Percentiles rank a stretch among this genome's conserved stretches.
phyloP scores from a whole-genome alignment of 305 asterid species.

The Ajuga reptans region DNA sequence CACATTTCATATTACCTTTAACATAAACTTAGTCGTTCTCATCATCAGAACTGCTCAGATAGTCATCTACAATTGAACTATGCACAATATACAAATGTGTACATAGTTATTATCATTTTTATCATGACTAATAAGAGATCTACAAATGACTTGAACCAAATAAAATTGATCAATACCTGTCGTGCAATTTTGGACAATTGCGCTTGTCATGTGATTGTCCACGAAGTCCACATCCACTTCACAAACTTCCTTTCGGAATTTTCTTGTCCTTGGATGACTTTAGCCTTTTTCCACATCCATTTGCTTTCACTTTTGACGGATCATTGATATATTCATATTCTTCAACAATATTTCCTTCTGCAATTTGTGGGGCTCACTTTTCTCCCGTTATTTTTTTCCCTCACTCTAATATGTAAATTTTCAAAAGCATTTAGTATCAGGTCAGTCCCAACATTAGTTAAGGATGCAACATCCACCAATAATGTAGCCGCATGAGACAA shows the following conservation, averaged over 20 bases:
- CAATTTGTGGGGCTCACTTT: too few relatives aligned
- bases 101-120: neutral
- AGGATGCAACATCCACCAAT: too few relatives aligned
- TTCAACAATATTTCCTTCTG: too few relatives aligned
- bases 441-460: too few relatives aligned
- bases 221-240: neutral
- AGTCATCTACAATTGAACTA: neutral
- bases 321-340: neutral
- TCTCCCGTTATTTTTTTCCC: too few relatives aligned
- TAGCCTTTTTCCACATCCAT: neutral
- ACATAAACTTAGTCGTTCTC: too few relatives aligned
- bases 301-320: neutral
- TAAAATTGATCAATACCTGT: neutral
- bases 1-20: too few relatives aligned
- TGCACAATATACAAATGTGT: neutral
- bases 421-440: too few relatives aligned
- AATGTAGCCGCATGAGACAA: too few relatives aligned
- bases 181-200: neutral
- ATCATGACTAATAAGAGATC: neutral
- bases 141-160: neutral
- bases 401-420: too few relatives aligned
- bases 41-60: neutral
- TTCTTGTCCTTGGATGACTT: neutral
- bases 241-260: neutral
- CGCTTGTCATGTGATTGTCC: neutral